phyloP scores from a whole-genome alignment of 768 basidiomycete species.

The Tricholoma saponaceum region DNA sequence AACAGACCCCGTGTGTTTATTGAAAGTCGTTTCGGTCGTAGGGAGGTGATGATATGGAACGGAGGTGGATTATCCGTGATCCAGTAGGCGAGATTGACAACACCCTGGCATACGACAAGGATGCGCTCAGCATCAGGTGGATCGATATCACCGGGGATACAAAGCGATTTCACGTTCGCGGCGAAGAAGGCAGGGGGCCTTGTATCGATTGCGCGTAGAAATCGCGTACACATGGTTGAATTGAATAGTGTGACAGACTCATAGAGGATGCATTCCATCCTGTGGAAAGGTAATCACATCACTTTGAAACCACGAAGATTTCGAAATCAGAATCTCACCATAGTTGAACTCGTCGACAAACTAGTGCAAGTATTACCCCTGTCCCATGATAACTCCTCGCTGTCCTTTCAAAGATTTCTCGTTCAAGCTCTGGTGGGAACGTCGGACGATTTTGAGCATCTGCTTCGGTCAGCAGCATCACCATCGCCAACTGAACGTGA shows the following conservation, averaged over 20 bases:
- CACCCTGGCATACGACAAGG: slow-evolving; percentile 20
- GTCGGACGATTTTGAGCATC: slow-evolving; percentile 4
- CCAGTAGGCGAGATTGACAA: slow-evolving; percentile 22
- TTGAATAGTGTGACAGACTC: slow-evolving; percentile 18
- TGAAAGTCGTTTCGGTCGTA: slow-evolving; percentile 19
- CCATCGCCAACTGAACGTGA: background rate
- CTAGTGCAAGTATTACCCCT: slow-evolving; percentile 13
- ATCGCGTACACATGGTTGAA: slow-evolving; percentile 10
- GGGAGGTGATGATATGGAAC: slow-evolving; percentile 15
- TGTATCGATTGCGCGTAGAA: slow-evolving; percentile 14
- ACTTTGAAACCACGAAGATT: background rate
- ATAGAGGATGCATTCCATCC: slow-evolving; percentile 22
- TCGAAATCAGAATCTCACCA: slow-evolving; percentile 12
- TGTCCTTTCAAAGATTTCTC: slow-evolving; percentile 22
- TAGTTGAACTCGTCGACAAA: slow-evolving; percentile 18
- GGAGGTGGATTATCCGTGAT: slow-evolving; percentile 10
- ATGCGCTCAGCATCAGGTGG: slow-evolving; percentile 12
- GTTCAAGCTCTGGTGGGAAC: slow-evolving; percentile 21
- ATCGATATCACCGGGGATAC: slow-evolving; percentile 20
- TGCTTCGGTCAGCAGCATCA: background rate
- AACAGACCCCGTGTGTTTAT: slow-evolving; percentile 21
- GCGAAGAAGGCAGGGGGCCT: slow-evolving; percentile 18
- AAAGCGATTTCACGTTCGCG: slow-evolving; percentile 21
- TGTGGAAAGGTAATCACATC: background rate
- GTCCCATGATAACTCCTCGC: slow-evolving; percentile 14